Evolutionary conservation across 2,329 filamentous ascomycete genomes (phyloP).

Genomic region (Neopestalotiopsis sp.): DNA sequence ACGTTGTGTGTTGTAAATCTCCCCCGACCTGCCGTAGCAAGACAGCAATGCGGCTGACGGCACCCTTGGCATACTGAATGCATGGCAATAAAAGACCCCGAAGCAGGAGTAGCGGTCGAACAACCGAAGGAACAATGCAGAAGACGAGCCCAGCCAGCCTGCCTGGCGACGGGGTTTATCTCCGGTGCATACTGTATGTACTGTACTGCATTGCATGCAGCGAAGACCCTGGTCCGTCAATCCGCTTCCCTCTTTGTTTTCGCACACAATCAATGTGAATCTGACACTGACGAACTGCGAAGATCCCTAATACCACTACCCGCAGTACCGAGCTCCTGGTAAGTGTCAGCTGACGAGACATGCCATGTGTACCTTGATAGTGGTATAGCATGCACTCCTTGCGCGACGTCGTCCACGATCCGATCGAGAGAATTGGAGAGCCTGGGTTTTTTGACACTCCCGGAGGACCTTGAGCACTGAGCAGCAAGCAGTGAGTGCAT

Average conservation of each 20-base stretch:
- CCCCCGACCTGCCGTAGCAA: slow-evolving; percentile 7
- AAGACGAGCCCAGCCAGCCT: not conserved
- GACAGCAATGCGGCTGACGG: slow-evolving; percentile 4
- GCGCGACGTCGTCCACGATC: not conserved
- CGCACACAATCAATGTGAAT: slow-evolving; percentile 13
- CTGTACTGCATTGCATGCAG: not conserved
- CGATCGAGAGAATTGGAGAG: not conserved
- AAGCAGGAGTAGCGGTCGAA: not conserved
- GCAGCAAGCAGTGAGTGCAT: not conserved
- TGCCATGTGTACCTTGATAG: not conserved
- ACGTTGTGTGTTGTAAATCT: not conserved
- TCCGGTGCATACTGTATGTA: not conserved
- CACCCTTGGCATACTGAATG: not conserved
- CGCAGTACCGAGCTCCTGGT: slow-evolving; percentile 4
- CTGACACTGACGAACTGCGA: slow-evolving; percentile 6
- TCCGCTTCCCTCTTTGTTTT: not conserved
- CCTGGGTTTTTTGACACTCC: not conserved
- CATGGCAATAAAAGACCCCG: not conserved
- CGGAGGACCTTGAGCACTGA: not conserved
- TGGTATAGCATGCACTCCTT: slow-evolving; percentile 1
- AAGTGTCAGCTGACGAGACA: not conserved
- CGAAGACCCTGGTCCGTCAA: not conserved
- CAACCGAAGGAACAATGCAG: not conserved
- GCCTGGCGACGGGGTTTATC: not conserved
- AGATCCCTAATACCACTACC: not conserved